Evolutionary conservation across 768 basidiomycete species (phyloP).

Genomic region (Multifurca ochricompacta): DNA sequence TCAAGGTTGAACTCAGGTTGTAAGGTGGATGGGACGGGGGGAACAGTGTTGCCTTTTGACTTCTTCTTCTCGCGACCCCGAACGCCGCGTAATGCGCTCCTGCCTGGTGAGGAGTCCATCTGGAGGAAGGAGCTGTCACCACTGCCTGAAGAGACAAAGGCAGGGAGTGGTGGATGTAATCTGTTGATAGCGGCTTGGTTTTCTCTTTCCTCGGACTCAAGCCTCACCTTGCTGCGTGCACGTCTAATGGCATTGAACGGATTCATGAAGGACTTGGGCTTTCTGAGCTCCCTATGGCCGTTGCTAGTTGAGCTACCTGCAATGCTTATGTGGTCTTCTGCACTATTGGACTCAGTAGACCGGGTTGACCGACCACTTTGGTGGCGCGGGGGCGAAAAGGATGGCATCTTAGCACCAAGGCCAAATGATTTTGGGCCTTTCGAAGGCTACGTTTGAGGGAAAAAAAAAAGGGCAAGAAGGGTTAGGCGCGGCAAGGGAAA

Average conservation of each 20-base stretch:
- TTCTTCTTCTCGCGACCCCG: slow-evolving; percentile 30
- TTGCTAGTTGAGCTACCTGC: slow-evolving; percentile 29
- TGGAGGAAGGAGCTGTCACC: slow-evolving; percentile 23
- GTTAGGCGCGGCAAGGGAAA: not conserved
- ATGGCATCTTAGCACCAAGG: slow-evolving; percentile 36
- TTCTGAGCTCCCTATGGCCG: slow-evolving; percentile 34
- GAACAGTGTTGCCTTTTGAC: slow-evolving; percentile 23
- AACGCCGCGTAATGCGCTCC: slow-evolving; percentile 19
- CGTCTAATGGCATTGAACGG: slow-evolving; percentile 35
- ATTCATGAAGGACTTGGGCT: slow-evolving; percentile 41
- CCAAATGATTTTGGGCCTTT: slow-evolving; percentile 32
- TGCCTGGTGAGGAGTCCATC: slow-evolving; percentile 21
- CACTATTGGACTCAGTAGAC: slow-evolving; percentile 26
- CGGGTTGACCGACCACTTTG: slow-evolving; percentile 22
- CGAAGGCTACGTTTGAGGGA: slow-evolving; percentile 32
- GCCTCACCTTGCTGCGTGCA: slow-evolving; percentile 35
- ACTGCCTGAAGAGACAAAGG: slow-evolving; percentile 11
- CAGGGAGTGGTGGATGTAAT: slow-evolving; percentile 17
- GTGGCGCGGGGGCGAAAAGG: slow-evolving; percentile 27
- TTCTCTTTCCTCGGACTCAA: slow-evolving; percentile 34
- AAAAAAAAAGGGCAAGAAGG: not conserved
- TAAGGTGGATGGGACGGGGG: slow-evolving; percentile 30
- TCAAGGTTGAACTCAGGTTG: slow-evolving; percentile 44
- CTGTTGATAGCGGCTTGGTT: slow-evolving; percentile 22
- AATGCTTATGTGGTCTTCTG: slow-evolving; percentile 26